phyloP scores from a whole-genome alignment of 78 protist species.

The Dictyostelium firmibasis region DNA sequence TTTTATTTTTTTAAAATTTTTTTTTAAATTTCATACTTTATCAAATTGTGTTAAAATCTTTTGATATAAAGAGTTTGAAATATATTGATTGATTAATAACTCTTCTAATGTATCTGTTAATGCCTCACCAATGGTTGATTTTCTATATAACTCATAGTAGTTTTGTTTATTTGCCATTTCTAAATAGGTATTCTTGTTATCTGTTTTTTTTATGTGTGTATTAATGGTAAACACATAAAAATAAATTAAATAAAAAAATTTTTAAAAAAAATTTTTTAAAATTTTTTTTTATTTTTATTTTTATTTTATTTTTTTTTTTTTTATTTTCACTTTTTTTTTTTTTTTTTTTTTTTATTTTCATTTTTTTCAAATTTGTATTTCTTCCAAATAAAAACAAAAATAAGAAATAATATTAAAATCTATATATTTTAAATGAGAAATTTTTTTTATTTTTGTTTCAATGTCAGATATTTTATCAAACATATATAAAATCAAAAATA shows the following conservation, averaged over 20 bases:
- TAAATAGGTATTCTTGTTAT: not conserved
- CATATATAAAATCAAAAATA: too few species aligned
- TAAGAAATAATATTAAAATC: too few species aligned
- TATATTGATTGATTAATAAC: slow-evolving; percentile 20
- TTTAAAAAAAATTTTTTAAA: not conserved
- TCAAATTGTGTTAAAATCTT: slow-evolving; percentile 53
- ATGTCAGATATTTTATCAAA: too few species aligned
- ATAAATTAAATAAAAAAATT: not conserved
- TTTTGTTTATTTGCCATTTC: slow-evolving; percentile 27
- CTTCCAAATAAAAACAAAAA: too few species aligned
- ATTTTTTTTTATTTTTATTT: not conserved
- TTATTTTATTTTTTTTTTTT: too few species aligned
- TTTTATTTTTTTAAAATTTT: not conserved
- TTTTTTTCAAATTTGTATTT: too few species aligned
- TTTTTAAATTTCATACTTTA: slow-evolving; percentile 16
- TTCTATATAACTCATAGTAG: slow-evolving; percentile 69
- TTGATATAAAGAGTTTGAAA: slow-evolving; percentile 8
- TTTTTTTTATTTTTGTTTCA: too few species aligned
- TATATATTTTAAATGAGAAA: too few species aligned
- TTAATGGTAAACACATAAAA: not conserved
- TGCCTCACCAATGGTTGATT: slow-evolving; percentile 57
- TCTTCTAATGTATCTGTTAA: slow-evolving; percentile 67
- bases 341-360: not conserved
- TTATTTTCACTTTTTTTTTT: not conserved
- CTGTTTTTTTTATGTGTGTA: not conserved